Evolutionary conservation across 2,329 filamentous ascomycete genomes (phyloP), one percentile per base, ranked within the genome.

Genomic region (Cordyceps militaris): DNA sequence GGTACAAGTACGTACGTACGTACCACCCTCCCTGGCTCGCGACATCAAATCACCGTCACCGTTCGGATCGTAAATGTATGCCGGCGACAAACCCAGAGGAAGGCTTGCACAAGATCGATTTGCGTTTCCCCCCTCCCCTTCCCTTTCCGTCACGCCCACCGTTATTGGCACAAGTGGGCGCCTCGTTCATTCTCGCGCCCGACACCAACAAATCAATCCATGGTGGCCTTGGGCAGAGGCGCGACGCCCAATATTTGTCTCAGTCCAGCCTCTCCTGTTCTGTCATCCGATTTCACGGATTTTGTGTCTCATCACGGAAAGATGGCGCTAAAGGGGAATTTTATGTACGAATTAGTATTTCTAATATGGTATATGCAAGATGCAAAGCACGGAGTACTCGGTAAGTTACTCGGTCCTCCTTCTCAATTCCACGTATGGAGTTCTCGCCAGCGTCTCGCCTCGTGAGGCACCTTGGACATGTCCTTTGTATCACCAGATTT

Each of bases 221-320:
- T n/a, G n/a, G n/a, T 38, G 10, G 10, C 14, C n/a, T 36, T 14
- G 34, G 13, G 16, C 13, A 3, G 14, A 42, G 14, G 16, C 16
- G 9, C 4, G 13, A 24, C 34, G 34, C 48, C 48, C 26, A 53
- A 43, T 53, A 53, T 43, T 51, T 51, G 50, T 53, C 50, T 53
- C 50, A 42, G 50, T 4, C 49, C 34, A 42, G 49, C 49, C 49
- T 52, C 47, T 50, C 38, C 38, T 38, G 26, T 32, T 19, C 47
- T 38, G 9, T 21, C 38, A 19, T 42, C 36, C 36, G 49, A 42
- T 30, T 52, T 42, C 34, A n/a, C 14, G 34, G 11, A 40, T 11
- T 3, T n/a, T 4, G 8, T 52, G 49, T 52, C 49, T 52, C 49
- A 43, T n/a, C n/a, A 16, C 14, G 34, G 23, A 4, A 32, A 23